These are phyloP conservation scores for Phallus indusiatus DNA, from an alignment of 768 basidiomycete species.

Conservation along the genomic window DNA sequence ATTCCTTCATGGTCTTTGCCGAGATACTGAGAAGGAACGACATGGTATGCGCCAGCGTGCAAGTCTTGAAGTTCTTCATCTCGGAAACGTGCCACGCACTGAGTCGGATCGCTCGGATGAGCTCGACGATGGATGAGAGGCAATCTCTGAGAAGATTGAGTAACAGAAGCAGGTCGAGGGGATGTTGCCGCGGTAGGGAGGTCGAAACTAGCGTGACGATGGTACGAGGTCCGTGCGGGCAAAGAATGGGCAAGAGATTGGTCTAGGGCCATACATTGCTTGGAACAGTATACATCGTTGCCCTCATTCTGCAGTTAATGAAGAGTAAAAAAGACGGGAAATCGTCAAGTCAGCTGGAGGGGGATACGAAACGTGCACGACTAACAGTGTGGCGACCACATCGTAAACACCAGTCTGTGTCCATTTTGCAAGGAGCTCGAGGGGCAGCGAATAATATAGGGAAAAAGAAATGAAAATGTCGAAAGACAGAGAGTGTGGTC, in stretches of 20 bases:
- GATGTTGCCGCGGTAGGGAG: not conserved
- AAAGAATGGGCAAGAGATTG: slow-evolving; percentile 12
- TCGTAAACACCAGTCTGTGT: slow-evolving; percentile 62
- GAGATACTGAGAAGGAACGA: not conserved
- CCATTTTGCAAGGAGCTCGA: slow-evolving; percentile 31
- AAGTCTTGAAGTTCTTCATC: slow-evolving; percentile 3
- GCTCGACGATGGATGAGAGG: not conserved
- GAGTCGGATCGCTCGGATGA: not conserved
- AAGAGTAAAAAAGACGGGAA: too few species aligned
- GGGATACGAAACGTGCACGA: not conserved
- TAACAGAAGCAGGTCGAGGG: not conserved
- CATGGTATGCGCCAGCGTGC: not conserved
- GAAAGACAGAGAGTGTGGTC: not conserved
- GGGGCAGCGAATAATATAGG: not conserved
- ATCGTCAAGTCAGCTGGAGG: not conserved
- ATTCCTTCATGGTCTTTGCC: slow-evolving; percentile 3
- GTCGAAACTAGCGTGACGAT: not conserved
- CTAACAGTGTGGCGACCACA: slow-evolving; percentile 53
- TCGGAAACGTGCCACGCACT: not conserved
- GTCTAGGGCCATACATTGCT: slow-evolving; percentile 29
- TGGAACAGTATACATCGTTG: slow-evolving; percentile 44
- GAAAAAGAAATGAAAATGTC: not conserved
- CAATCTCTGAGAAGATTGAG: not conserved
- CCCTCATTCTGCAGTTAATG: slow-evolving; percentile 22
- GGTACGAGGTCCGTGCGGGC: slow-evolving; percentile 3